Evolutionary conservation across 2,329 filamentous ascomycete species (phyloP).

Genomic region (Trichophyton rubrum): DNA sequence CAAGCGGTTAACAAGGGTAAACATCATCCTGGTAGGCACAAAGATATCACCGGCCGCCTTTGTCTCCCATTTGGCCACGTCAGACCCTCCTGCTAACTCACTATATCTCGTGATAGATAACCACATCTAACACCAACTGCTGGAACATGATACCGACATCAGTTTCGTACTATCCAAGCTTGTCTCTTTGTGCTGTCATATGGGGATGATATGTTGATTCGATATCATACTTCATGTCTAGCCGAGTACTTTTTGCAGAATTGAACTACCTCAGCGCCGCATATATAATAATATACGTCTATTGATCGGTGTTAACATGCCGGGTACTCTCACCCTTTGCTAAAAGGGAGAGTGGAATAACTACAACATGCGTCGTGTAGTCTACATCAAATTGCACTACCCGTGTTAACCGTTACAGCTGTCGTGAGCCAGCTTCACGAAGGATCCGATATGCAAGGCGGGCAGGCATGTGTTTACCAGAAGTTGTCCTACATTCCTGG

Average conservation of each 20-base stretch:
- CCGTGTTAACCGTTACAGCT: background rate
- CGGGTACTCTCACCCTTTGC: no score
- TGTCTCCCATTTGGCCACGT: background rate
- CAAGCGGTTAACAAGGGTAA: background rate
- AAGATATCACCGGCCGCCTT: background rate
- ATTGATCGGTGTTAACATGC: no score
- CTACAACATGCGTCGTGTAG: no score
- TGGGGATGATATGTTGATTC: background rate
- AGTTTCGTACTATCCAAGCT: background rate
- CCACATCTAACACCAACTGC: background rate
- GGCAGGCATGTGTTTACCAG: background rate
- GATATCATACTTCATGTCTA: background rate
- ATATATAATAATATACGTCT: background rate
- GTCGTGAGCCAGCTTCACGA: background rate
- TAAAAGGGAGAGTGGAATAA: no score
- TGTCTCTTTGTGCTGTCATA: background rate
- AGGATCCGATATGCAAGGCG: background rate
- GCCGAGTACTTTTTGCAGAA: background rate
- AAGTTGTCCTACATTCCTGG: background rate
- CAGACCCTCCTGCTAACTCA: background rate
- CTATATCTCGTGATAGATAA: background rate
- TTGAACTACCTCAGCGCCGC: background rate
- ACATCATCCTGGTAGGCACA: background rate
- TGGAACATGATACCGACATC: background rate
- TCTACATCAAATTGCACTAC: no score